Evolutionary conservation across 2,329 filamentous ascomycete genomes (phyloP), one percentile per base, ranked within the genome.

Genomic region (Aspergillus pseudoterreus): DNA sequence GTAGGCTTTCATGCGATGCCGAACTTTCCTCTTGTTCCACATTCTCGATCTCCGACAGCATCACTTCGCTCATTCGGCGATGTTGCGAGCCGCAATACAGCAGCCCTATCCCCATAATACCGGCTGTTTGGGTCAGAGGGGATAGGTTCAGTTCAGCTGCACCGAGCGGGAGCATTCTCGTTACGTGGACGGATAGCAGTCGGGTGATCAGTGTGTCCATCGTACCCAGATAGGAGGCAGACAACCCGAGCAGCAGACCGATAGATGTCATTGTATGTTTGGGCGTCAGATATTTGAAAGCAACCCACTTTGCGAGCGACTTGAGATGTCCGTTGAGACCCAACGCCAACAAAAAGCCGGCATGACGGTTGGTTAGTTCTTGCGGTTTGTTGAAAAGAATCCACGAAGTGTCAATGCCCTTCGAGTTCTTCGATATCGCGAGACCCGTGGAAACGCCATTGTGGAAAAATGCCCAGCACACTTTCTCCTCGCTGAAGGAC

Each of bases 261-360:
- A 99, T 92, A 1, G 94, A 97, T 21, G 94, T 97, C 94, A 99
- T 99, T 22, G 92, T 95, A 70, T 99, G 95, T 65, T 99, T 99
- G 1, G 94, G 92, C 0, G 94, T 99, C n/a, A 99, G 77, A 61
- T 99, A 99, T 66, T 96, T 97, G 80, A 97, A 99, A 8, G 92
- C 92, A 41, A 99, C 87, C 92, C 94, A 99, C 75, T 97, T 97
- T 2, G 94, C 94, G 24, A 99, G 82, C 6, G 85, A 87, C 61
- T 90, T 94, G n/a, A 99, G 77, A 72, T 99, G 95, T 0, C 94
- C 95, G 62, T 96, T 96, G 21, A 99, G 77, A 3, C 94, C 94
- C 4, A 99, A 78, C 4, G 91, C 94, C 0, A 99, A 79, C 41
- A 99, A 74, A 57, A 99, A 94, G 0, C 94, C 94, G 27, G 94